These are phyloP conservation scores for Oleoguttula mirabilis DNA, from an alignment of 495 filamentous ascomycete genomes.

Conservation along the genomic window DNA sequence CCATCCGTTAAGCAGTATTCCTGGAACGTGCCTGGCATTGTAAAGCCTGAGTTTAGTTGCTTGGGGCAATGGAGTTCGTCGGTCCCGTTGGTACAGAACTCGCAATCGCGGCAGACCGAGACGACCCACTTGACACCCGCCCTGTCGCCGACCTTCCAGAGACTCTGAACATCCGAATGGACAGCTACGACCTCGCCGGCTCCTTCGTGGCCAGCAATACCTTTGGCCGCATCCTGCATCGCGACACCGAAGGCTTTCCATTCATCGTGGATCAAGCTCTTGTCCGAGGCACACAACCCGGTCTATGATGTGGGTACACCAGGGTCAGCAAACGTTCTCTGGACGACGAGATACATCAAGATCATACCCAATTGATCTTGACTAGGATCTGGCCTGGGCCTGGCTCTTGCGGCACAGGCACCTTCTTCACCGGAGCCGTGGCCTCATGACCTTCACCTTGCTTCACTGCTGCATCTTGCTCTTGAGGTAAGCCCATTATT, in stretches of 20 bases:
- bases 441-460: constrained; percentile 15
- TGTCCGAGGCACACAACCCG: constrained; percentile 24
- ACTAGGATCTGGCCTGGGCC: constrained; percentile 19
- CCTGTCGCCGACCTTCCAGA: constrained; percentile 24
- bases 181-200: constrained; percentile 26
- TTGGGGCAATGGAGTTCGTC: constrained; percentile 26
- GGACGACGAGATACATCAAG: no score
- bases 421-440: constrained; percentile 9
- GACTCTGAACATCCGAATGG: constrained; percentile 14
- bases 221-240: constrained; percentile 16
- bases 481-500: constrained; percentile 11
- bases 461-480: constrained; percentile 14
- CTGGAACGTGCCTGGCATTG: constrained; percentile 23
- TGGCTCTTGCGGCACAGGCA: constrained; percentile 8
- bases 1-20: constrained; percentile 22
- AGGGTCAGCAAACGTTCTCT: no score
- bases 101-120: constrained; percentile 22
- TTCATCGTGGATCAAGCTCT: constrained; percentile 22
- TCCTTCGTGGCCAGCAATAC: constrained; percentile 29
- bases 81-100: constrained; percentile 24
- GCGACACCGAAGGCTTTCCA: constrained; percentile 19
- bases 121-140: constrained; percentile 26
- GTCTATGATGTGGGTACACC: no score
- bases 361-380: constrained; percentile 22
- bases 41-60: constrained; percentile 23